Conservation (phyloP, 768 basidiomycete species). For the Amanita pallidorosea region DNA sequence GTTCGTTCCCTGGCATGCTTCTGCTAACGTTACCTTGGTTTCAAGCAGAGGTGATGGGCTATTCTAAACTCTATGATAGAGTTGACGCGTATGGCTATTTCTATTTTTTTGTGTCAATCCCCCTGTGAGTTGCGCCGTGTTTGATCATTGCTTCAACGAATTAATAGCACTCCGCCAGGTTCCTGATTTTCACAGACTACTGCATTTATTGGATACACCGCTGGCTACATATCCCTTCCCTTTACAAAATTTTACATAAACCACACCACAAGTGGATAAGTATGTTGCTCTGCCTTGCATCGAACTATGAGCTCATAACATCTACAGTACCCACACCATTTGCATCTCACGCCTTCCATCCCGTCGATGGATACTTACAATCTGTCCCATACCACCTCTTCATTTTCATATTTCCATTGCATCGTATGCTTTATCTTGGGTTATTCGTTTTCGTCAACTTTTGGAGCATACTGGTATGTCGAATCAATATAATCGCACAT, state of each 20-base stretch:
- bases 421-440: conserved; percentile 72
- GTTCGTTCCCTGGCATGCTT: conserved; percentile 76
- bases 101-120: conserved; percentile 58
- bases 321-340: conserved; percentile 87
- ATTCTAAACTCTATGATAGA: conserved; percentile 68
- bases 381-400: conserved; percentile 94
- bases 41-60: conserved; percentile 81
- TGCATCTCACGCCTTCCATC: conserved; percentile 97
- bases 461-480: conserved; percentile 85
- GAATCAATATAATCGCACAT: not conserved
- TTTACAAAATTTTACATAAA: conserved; percentile 93
- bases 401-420: conserved; percentile 82
- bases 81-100: conserved; percentile 71
- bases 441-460: conserved; percentile 90
- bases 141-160: not conserved
- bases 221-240: conserved; percentile 66
- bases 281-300: conserved; percentile 18
- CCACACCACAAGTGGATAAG: conserved; percentile 99
- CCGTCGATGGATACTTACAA: conserved; percentile 88
- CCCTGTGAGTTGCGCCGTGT: conserved; percentile 39
- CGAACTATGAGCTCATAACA: not conserved
- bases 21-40: conserved; percentile 91
- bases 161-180: conserved; percentile 13
- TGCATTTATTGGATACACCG: conserved; percentile 97
- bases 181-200: conserved; percentile 61